Evolutionary conservation across 345 rosid genomes (phyloP), one percentile per base, ranked within the genome.

Genomic region (Capsella bursapastoris): DNA sequence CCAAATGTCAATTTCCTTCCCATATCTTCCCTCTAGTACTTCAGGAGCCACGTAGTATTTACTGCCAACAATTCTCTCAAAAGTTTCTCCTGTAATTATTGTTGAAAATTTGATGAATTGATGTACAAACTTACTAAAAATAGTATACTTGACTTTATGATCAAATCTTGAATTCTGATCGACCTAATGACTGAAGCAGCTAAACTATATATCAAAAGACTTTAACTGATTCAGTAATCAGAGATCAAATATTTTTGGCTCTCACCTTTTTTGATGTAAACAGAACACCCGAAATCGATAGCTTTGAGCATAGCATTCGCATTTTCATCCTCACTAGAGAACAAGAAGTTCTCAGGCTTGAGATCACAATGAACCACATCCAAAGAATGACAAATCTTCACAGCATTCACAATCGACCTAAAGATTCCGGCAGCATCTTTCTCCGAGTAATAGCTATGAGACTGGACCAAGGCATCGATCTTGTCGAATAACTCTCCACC

Each of bases 1-100:
- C 98, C 98, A 92, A 34, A 89, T 48, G 47, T 90, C 96, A 11
- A 89, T 87, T 64, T 92, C 98, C 79, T 87, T 87, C 56, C 98
- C 96, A 32, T 86, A 89, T 38, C 83, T 83, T 7, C n/a, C 47
- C 74, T 5, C 1, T 56, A 92, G 69, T 12, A 90, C 95, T 80
- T 88, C 96, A 55, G 98, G 95, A 65, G 98, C 96, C 77, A 88
- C 82, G 75, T 90, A 92, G 78, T 88, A 22, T 22, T 22, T 22
- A 22, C 25, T 22, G 2, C 25, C 25, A 22, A 22, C 25, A 22
- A 22, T 22, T 22, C 1, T 22, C 25, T 22, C 25, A 2, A 22
- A 22, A 22, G 2, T 22, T 22, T 22, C 25, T 22, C 25, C 25
- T 22, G 25, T 22, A 22, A 22, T 22, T 22, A 22, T 22, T 22